Percentiles rank a stretch among this genome's conserved stretches.
phyloP scores from a whole-genome alignment of 108 stramenopile genomes.

The Aurantiochytrium sp. region DNA sequence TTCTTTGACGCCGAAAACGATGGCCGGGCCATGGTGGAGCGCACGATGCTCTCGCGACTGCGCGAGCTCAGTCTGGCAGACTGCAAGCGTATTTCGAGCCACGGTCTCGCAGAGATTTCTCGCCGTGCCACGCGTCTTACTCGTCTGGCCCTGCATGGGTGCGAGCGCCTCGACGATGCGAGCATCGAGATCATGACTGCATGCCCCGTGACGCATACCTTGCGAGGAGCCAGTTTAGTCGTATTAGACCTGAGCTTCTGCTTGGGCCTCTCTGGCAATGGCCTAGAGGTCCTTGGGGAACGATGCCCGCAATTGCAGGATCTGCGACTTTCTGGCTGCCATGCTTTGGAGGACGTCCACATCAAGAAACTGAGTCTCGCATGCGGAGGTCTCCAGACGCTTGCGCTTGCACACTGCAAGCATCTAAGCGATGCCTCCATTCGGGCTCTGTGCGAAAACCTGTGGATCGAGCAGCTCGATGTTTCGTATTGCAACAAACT shows the following conservation, averaged over 20 bases:
- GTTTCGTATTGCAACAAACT: neutral
- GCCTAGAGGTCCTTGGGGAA: neutral
- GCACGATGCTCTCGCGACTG: conserved; percentile 21
- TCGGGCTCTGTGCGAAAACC: neutral
- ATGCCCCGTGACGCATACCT: neutral
- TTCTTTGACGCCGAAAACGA: conserved; percentile 18
- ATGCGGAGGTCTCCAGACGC: neutral
- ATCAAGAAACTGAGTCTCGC: neutral
- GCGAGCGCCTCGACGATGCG: neutral
- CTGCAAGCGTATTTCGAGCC: neutral
- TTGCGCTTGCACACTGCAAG: neutral
- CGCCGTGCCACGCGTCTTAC: neutral
- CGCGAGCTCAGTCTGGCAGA: neutral
- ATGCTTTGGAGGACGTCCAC: neutral
- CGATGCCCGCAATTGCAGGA: neutral
- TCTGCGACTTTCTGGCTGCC: neutral
- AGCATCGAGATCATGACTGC: neutral
- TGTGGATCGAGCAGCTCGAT: conserved; percentile 38
- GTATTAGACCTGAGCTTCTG: neutral
- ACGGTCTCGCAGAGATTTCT: neutral
- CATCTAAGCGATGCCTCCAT: conserved; percentile 10
- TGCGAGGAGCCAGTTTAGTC: neutral
- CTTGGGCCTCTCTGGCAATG: neutral
- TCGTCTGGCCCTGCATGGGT: neutral
- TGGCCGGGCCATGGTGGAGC: conserved; percentile 16